Base-by-base conservation (phyloP, 768 basidiomycete species). In the Agaricus subrufescens region DNA sequence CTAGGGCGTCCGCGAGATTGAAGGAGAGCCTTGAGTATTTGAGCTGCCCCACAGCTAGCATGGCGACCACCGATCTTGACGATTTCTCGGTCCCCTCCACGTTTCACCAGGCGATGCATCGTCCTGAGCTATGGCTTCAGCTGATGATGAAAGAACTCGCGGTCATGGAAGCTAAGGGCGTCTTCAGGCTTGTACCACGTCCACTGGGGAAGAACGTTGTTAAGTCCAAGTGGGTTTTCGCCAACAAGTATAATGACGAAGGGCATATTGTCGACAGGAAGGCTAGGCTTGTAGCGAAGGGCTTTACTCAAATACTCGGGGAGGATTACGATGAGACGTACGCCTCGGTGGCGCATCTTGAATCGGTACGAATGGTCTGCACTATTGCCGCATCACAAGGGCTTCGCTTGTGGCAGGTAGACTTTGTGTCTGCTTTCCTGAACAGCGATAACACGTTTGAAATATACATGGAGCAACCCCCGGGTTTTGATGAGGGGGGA, bases 141-240 rank as follows among this genome's bases (percentile, higher is more conserved):
- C 57, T 57, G 3, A 48, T 48, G 30, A 15, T 19, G 3, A 29
- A 48, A n/a, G 47, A 48, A 4, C 25, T 54, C 1, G n/a, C 37
- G 1, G 56, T 57, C 11, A 19, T 42, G 11, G 25, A 40, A 14
- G 61, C 26, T 76, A 76, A 65, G 73, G 71, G 58, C 61, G 30
- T 59, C 9, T 48, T 59, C 3, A 45, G n/a, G 1, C 53, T 60
- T 1, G 60, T 56, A 31, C 23, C 58, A 5, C 57, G 10, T 52
- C 59, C 42, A 23, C 23, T 2, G 59, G 29, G 15, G 57, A 60
- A 14, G 14, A 8, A 14, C 26, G 48, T 46, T 1, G 50, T 64
- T 43, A 56, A 53, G 8, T 64, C 58, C 0, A 59, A 61, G 39
- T 47, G 52, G 37, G 56, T 61, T 3, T 37, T 60, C 30, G 40